Conservation (phyloP, 208 protist genomes). For the Trypanosoma avium region DNA sequence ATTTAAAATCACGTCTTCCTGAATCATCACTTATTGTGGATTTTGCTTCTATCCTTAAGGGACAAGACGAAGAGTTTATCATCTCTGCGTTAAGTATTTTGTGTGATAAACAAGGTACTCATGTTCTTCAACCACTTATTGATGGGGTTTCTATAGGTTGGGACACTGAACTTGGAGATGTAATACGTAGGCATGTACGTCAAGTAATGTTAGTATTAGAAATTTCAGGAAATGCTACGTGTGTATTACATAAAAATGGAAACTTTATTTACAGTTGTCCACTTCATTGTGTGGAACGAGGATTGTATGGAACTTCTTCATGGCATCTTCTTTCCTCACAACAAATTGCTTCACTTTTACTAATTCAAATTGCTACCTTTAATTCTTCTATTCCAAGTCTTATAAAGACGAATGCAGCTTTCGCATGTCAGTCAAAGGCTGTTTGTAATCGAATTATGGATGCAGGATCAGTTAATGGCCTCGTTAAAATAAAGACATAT, state of each 20-base stretch:
- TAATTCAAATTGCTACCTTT: constrained; percentile 58
- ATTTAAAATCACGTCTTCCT: constrained; percentile 51
- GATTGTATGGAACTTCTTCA: constrained; percentile 31
- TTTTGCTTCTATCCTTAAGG: constrained; percentile 20
- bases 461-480: constrained; percentile 8
- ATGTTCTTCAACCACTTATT: constrained; percentile 74
- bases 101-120: constrained; percentile 50
- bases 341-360: constrained; percentile 64
- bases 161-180: constrained; percentile 65
- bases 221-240: constrained; percentile 40
- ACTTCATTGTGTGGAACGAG: constrained; percentile 54
- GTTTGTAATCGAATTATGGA: constrained; percentile 25
- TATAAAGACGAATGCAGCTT: constrained; percentile 40
- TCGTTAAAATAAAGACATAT: constrained; percentile 12
- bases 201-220: constrained; percentile 58
- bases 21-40: constrained; percentile 47
- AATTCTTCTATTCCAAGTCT: constrained; percentile 35
- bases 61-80: constrained; percentile 44
- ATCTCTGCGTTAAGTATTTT: constrained; percentile 67
- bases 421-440: constrained; percentile 61
- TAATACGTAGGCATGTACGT: constrained; percentile 55
- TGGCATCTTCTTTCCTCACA: constrained; percentile 72
- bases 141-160: constrained; percentile 74
- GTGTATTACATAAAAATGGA: constrained; percentile 42
- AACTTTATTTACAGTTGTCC: constrained; percentile 72